phyloP scores from a whole-genome alignment of 208 protist species.

The Crithidia thermophila region DNA sequence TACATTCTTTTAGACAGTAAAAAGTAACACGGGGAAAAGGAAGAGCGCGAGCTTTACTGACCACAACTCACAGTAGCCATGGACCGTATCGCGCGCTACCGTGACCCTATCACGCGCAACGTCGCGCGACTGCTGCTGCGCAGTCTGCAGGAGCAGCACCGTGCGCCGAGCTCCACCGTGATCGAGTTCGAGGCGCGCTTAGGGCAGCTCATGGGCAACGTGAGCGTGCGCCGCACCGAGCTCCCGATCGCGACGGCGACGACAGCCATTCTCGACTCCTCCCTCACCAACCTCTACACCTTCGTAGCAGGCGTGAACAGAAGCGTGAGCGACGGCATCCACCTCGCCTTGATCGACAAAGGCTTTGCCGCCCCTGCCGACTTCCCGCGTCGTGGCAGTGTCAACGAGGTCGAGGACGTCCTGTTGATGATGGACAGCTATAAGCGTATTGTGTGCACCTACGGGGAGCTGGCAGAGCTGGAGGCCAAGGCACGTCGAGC shows the following conservation, averaged over 20 bases:
- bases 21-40: background rate
- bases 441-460: background rate
- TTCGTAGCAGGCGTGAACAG: constrained; percentile 22
- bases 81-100: constrained; percentile 39
- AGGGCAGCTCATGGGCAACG: constrained; percentile 34
- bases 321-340: constrained; percentile 1
- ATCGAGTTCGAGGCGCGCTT: constrained; percentile 71
- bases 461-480: background rate
- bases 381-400: background rate
- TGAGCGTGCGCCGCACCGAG: constrained; percentile 22
- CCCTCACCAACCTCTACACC: constrained; percentile 16
- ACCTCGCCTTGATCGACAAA: constrained; percentile 16
- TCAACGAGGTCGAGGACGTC: background rate
- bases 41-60: too few species aligned
- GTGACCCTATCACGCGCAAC: constrained; percentile 43
- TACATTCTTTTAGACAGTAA: background rate
- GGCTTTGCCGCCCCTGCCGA: background rate
- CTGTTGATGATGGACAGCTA: background rate
- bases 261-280: constrained; percentile 37
- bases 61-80: too few species aligned
- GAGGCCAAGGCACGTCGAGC: background rate
- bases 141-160: constrained; percentile 45
- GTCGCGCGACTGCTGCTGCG: constrained; percentile 40
- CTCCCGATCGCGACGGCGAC: constrained; percentile 42
- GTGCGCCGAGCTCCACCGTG: constrained; percentile 20